Evolutionary conservation across 1,284 basidiomycete species (phyloP).

Genomic region (Omphalotus olearius): DNA sequence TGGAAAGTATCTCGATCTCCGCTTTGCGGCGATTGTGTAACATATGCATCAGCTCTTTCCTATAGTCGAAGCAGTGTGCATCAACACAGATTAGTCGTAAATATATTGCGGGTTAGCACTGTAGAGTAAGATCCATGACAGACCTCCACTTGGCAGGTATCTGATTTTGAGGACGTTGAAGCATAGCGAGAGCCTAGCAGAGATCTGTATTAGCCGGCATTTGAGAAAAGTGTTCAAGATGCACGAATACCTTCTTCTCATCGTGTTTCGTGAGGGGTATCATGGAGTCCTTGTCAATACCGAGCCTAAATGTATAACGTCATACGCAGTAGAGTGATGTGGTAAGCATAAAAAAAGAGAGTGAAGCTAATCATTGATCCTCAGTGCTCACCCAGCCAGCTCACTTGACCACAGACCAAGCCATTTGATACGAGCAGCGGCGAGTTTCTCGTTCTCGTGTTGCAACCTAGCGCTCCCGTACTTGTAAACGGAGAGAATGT

Average conservation of each 20-base stretch:
- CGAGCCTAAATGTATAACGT: slow-evolving; percentile 38
- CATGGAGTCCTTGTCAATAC: slow-evolving; percentile 55
- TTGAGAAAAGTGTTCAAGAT: not conserved
- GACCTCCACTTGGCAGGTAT: slow-evolving; percentile 74
- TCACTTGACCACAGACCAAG: slow-evolving; percentile 75
- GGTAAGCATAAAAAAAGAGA: not conserved
- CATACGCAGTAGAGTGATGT: not conserved
- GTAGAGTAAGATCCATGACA: slow-evolving; percentile 22
- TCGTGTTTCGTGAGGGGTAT: slow-evolving; percentile 72
- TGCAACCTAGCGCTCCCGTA: slow-evolving; percentile 60
- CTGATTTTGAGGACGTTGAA: slow-evolving; percentile 36
- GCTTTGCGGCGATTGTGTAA: slow-evolving; percentile 79
- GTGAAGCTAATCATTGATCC: slow-evolving; percentile 11
- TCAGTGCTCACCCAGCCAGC: slow-evolving; percentile 53
- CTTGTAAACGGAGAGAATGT: slow-evolving; percentile 84
- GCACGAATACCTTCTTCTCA: slow-evolving; percentile 57
- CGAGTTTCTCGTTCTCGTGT: slow-evolving; percentile 62
- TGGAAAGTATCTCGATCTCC: slow-evolving; percentile 74
- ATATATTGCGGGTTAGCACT: not conserved
- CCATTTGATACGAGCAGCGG: slow-evolving; percentile 70
- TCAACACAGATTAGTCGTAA: not conserved
- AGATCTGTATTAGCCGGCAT: not conserved
- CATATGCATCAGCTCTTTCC: slow-evolving; percentile 77
- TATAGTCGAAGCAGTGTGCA: slow-evolving; percentile 26
- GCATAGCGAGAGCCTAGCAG: slow-evolving; percentile 65